Conservation (phyloP, 768 basidiomycete genomes). For the Mycena alexandri region DNA sequence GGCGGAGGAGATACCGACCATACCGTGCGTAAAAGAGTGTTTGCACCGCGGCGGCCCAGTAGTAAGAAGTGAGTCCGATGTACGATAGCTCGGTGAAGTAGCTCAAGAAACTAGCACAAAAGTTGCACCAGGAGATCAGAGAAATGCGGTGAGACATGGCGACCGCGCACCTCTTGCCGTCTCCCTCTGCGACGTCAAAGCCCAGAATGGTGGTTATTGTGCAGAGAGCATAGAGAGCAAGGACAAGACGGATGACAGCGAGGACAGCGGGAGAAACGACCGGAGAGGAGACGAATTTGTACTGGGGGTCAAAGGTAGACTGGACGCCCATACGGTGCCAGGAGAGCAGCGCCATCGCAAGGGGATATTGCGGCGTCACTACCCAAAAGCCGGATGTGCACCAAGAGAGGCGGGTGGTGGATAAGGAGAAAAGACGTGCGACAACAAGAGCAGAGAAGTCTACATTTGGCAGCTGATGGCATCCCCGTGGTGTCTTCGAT, state of each 20-base stretch:
- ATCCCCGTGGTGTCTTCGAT: too few species aligned
- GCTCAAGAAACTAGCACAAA: slow-evolving; percentile 45
- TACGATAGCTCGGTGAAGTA: slow-evolving; percentile 77
- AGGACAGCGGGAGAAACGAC: slow-evolving; percentile 60
- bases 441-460: too few species aligned
- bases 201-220: slow-evolving; percentile 55
- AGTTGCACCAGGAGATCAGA: neutral
- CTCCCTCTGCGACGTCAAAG: slow-evolving; percentile 47
- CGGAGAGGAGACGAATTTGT: slow-evolving; percentile 63
- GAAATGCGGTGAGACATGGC: neutral
- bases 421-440: too few species aligned
- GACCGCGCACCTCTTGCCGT: slow-evolving; percentile 49
- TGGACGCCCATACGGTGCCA: slow-evolving; percentile 50
- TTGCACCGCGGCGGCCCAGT: slow-evolving; percentile 69
- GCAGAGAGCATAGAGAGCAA: slow-evolving; percentile 66
- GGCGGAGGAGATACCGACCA: slow-evolving; percentile 66
- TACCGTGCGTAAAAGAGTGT: slow-evolving; percentile 57
- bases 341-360: slow-evolving; percentile 28
- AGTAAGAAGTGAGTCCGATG: slow-evolving; percentile 73
- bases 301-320: slow-evolving; percentile 52
- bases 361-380: neutral
- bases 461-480: too few species aligned
- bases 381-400: neutral
- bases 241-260: slow-evolving; percentile 57
- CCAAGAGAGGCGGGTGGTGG: too few species aligned